Evolutionary conservation across 495 filamentous ascomycete species (phyloP).

Genomic region (Podospora bellae-mahoneyi): DNA sequence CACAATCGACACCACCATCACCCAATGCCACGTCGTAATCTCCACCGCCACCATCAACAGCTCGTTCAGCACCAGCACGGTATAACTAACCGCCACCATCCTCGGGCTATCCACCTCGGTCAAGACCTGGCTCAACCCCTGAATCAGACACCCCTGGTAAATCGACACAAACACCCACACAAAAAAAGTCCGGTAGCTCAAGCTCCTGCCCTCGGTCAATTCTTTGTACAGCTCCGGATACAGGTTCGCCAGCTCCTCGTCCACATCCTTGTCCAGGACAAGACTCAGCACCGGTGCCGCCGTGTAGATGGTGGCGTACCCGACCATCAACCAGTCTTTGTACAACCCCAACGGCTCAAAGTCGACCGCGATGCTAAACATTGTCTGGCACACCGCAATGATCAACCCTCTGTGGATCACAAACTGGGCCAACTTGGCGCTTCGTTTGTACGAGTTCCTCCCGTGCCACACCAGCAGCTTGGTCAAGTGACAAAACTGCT

Average conservation of each 20-base stretch:
- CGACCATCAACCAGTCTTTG: conserved; percentile 94
- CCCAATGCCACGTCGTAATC: conserved; percentile 93
- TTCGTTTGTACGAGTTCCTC: conserved; percentile 92
- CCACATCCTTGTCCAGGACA: conserved; percentile 94
- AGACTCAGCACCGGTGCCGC: conserved; percentile 91
- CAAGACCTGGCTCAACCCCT: conserved; percentile 85
- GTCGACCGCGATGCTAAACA: conserved; percentile 87
- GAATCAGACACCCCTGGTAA: conserved; percentile 93
- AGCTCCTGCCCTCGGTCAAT: conserved; percentile 73
- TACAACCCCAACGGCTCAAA: conserved; percentile 95
- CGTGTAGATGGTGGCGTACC: conserved; percentile 95
- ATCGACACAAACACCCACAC: conserved; percentile 93
- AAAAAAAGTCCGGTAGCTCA: conserved; percentile 93
- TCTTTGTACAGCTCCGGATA: conserved; percentile 99
- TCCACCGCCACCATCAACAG: conserved; percentile 94
- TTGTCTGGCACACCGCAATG: conserved; percentile 91
- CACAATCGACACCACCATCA: conserved; percentile 82
- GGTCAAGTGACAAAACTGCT: conserved; percentile 92
- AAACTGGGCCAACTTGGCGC: conserved; percentile 93
- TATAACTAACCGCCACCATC: conserved; percentile 91
- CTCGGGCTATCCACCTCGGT: conserved; percentile 64
- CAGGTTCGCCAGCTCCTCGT: conserved; percentile 85
- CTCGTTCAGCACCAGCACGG: conserved; percentile 89
- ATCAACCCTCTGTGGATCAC: conserved; percentile 97
- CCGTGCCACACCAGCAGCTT: conserved; percentile 98